Conservation (phyloP, 2,329 filamentous ascomycete genomes). For the Pestalotiopsis sp. region DNA sequence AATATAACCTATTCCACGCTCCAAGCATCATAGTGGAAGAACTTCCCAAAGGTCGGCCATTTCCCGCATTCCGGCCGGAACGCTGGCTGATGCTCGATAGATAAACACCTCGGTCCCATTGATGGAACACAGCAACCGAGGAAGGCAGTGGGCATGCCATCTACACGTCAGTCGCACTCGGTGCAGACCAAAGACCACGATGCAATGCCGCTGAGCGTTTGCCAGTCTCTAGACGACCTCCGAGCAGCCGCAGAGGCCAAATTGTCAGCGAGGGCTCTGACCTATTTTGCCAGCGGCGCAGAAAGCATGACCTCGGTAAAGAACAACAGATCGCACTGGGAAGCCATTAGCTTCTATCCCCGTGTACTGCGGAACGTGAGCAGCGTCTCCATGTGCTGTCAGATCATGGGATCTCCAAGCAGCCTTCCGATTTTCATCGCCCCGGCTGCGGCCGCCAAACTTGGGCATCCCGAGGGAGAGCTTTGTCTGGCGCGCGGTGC, state of each 20-base stretch:
- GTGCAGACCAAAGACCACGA: background rate
- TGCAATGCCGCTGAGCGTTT: background rate
- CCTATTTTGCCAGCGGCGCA: constrained; percentile 57
- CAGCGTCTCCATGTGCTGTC: constrained; percentile 40
- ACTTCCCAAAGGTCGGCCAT: constrained; percentile 32
- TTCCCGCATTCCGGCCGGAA: constrained; percentile 28
- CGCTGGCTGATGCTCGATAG: constrained; percentile 52
- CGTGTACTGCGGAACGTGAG: constrained; percentile 51
- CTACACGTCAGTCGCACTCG: background rate
- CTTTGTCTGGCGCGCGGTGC: constrained; percentile 38
- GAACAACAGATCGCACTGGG: constrained; percentile 50
- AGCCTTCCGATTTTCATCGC: constrained; percentile 52
- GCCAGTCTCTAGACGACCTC: constrained; percentile 46
- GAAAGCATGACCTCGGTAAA: constrained; percentile 54
- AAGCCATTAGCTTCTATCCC: constrained; percentile 55
- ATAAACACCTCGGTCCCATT: constrained; percentile 36
- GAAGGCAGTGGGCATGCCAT: background rate
- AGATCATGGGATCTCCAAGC: constrained; percentile 44
- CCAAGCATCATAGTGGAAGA: constrained; percentile 41
- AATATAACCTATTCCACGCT: constrained; percentile 54
- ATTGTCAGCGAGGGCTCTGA: constrained; percentile 52
- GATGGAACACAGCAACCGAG: background rate
- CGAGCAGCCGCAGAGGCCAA: constrained; percentile 47
- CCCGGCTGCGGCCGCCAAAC: constrained; percentile 52
- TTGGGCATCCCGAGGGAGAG: constrained; percentile 56